Base-by-base conservation (phyloP, 2,329 filamentous ascomycete genomes). In the Neofusicoccum ribis region DNA sequence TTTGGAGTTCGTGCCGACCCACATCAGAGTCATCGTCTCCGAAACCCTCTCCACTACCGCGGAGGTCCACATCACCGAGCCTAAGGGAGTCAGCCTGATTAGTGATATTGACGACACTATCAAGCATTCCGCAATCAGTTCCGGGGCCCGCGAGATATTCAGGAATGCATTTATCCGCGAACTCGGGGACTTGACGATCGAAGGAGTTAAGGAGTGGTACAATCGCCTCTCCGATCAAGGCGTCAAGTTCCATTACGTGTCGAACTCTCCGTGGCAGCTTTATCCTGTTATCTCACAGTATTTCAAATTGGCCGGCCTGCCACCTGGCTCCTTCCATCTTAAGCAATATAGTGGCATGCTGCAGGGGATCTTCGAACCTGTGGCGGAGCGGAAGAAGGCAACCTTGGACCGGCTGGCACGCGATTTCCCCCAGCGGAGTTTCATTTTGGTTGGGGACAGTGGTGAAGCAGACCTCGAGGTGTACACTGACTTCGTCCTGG, bases 211-310 rank as follows among this genome's bases (percentile, higher is more conserved):
- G 65, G 92, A 96, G 68, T 98, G 95, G 94, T 99, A 98, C 74
- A 87, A 83, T 41, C 83, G 83, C 20, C 84, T 99, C 79, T 85
- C 90, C 44, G 83, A 88, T 20, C 87, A 94, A 80, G 93, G 93
- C 17, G 94, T 98, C 27, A 87, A 89, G 71, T 85, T 99, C 61
- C 96, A 99, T 75, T 99, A 99, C 76, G 96, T 97, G 69, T 99
- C 95, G n/a, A 99, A 99, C 78, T 96, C 94, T 59, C 95, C 95
- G 0, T 99, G 96, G 96, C 96, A 99, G 76, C 84, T 99, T 6
- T 99, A 92, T 71, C 95, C 95, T 0, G 88, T 98, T 2, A 81
- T 99, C 11, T 90, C 91, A 5, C 92, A 87, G 62, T 99, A 91
- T 75, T 96, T 98, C 76, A 88, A 89, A 69, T 79, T 90, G 46